phyloP scores from a whole-genome alignment of 805 yeast species.

The Candida coquimbonensis region DNA sequence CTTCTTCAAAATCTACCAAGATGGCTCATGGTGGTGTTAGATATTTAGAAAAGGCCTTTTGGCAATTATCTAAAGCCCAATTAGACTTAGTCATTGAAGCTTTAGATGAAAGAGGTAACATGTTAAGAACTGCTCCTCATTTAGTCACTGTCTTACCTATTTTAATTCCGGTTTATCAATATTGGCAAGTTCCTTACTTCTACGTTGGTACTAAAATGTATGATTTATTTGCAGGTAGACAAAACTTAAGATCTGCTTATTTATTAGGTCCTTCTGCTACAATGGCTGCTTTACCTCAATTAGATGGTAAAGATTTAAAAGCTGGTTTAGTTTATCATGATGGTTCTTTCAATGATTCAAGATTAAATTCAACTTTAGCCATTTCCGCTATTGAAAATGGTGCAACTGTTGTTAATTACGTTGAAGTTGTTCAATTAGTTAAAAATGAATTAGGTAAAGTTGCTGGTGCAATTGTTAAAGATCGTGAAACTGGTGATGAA shows the following conservation, averaged over 20 bases:
- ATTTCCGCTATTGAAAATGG: slow-evolving; percentile 80
- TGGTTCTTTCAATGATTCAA: slow-evolving; percentile 88
- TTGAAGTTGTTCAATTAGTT: slow-evolving; percentile 68
- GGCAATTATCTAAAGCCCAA: slow-evolving; percentile 87
- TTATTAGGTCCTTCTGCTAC: slow-evolving; percentile 62
- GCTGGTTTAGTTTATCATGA: slow-evolving; percentile 93
- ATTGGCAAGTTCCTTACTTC: slow-evolving; percentile 95
- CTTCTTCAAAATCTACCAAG: slow-evolving; percentile 89
- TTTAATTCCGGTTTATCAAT: slow-evolving; percentile 90
- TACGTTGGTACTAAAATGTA: slow-evolving; percentile 87
- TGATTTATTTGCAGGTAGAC: slow-evolving; percentile 87
- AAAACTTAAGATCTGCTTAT: slow-evolving; percentile 75
- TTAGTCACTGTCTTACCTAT: slow-evolving; percentile 81
- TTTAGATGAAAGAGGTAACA: slow-evolving; percentile 76
- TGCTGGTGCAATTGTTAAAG: slow-evolving; percentile 70
- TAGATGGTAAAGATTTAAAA: slow-evolving; percentile 70
- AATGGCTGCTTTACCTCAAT: slow-evolving; percentile 74
- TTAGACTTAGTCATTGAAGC: slow-evolving; percentile 86
- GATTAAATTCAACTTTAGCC: slow-evolving; percentile 84
- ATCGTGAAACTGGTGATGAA: slow-evolving; percentile 60
- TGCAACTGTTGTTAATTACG: slow-evolving; percentile 83
- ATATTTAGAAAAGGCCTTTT: slow-evolving; percentile 89
- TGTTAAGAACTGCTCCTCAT: slow-evolving; percentile 89
- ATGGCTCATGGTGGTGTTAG: slow-evolving; percentile 98
- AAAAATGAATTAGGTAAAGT: slow-evolving; percentile 56